Evolutionary conservation across 768 basidiomycete species (phyloP).

Genomic region (Lactarius sp.): DNA sequence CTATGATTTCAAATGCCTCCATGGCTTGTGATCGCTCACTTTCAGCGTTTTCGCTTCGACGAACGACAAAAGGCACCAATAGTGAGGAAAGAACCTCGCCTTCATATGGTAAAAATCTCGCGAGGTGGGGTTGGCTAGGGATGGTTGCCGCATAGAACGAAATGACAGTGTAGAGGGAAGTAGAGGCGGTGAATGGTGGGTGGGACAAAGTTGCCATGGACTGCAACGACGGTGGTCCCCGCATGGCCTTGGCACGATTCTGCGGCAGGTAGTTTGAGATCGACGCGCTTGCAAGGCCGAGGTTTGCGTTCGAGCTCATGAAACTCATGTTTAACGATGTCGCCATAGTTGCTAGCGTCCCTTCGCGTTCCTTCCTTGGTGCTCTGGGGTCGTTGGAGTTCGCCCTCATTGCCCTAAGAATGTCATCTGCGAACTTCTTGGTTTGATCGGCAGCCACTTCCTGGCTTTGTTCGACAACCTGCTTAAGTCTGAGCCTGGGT

Average conservation of each 20-base stretch:
- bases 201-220: constrained; percentile 32
- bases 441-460: constrained; percentile 47
- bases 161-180: constrained; percentile 34
- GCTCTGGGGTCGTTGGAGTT: constrained; percentile 43
- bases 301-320: constrained; percentile 36
- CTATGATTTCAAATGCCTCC: constrained; percentile 56
- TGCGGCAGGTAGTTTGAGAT: constrained; percentile 19
- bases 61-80: constrained; percentile 49
- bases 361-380: constrained; percentile 32
- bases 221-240: constrained; percentile 43
- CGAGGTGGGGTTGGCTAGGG: constrained; percentile 29
- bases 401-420: constrained; percentile 51
- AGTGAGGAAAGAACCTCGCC: constrained; percentile 53
- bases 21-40: constrained; percentile 53
- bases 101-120: constrained; percentile 50
- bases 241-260: constrained; percentile 30
- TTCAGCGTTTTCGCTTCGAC: constrained; percentile 36
- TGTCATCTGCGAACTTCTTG: constrained; percentile 49
- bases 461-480: constrained; percentile 60
- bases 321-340: constrained; percentile 30
- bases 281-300: constrained; percentile 29
- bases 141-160: constrained; percentile 35
- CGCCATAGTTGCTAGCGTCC: constrained; percentile 13
- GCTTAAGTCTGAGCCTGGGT: constrained; percentile 49
- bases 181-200: constrained; percentile 40